Percentiles rank a stretch among this genome's conserved stretches.
phyloP scores from a whole-genome alignment of 169 alveolate genomes.

The Plasmodium vivax region DNA sequence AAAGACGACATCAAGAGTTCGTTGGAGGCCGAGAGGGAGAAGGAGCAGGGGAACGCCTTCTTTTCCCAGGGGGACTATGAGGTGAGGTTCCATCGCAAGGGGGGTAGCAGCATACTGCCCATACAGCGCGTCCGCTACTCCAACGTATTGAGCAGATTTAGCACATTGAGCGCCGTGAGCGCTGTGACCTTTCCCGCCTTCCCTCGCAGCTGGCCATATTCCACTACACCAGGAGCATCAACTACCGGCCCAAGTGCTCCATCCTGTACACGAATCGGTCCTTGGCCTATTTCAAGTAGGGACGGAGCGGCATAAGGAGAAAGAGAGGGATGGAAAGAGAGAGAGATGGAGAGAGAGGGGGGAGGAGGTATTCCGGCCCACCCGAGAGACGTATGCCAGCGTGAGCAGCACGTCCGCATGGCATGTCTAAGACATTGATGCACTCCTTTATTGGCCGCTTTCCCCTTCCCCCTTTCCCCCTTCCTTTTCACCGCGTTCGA shows the following conservation, averaged over 20 bases:
- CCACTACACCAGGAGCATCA: conserved; percentile 55
- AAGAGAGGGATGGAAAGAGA: background rate
- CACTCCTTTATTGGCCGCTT: background rate
- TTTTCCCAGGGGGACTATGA: conserved; percentile 53
- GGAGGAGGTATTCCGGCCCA: background rate
- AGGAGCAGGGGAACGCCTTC: conserved; percentile 47
- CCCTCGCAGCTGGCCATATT: conserved; percentile 33
- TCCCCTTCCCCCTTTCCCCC: background rate
- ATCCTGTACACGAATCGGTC: conserved; percentile 49
- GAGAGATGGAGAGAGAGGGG: background rate
- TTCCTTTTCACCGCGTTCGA: background rate
- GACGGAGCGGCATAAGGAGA: background rate
- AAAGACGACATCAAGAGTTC: conserved; percentile 4
- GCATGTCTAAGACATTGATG: background rate
- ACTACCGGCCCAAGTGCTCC: conserved; percentile 14
- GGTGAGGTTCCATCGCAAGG: background rate
- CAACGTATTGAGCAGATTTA: background rate
- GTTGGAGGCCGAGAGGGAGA: conserved; percentile 45
- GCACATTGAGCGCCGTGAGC: too few relatives aligned
- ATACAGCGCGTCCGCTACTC: background rate
- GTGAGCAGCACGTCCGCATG: background rate
- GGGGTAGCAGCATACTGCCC: background rate
- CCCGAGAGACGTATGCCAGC: background rate
- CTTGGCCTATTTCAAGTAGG: conserved; percentile 60
- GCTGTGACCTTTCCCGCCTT: background rate